phyloP scores from a whole-genome alignment of 148 eudicot species.

The Persicaria maculosa region DNA sequence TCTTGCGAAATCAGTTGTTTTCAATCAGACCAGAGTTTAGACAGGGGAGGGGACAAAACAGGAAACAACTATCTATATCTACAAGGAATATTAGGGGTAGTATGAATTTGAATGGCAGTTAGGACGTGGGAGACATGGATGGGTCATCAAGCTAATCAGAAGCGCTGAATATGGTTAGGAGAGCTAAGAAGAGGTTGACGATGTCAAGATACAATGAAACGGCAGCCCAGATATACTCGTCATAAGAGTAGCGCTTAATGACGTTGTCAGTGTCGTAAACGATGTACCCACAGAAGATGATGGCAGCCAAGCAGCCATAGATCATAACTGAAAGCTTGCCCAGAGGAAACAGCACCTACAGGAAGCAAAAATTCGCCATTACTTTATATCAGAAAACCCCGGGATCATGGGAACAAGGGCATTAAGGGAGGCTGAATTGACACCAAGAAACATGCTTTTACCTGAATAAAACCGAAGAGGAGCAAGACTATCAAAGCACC shows the following conservation, averaged over 20 bases:
- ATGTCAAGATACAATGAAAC: conserved; percentile 35
- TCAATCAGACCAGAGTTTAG: background rate
- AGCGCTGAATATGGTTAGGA: conserved; percentile 19
- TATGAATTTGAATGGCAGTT: background rate
- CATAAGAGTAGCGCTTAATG: conserved; percentile 46
- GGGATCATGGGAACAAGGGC: no score
- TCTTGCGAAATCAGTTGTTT: background rate
- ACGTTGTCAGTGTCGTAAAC: conserved; percentile 54
- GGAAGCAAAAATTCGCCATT: background rate
- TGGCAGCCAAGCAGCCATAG: conserved; percentile 38
- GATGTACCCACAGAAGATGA: conserved; percentile 50
- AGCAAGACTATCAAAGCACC: conserved; percentile 45
- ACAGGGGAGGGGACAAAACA: background rate
- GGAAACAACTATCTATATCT: background rate
- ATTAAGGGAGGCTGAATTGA: background rate
- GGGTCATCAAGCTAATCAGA: conserved; percentile 7
- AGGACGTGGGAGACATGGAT: background rate
- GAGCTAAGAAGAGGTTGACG: conserved; percentile 36
- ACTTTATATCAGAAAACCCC: background rate
- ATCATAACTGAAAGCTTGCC: conserved; percentile 37
- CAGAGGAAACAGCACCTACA: conserved; percentile 42
- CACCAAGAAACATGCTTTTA: conserved; percentile 9
- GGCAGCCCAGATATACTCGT: conserved; percentile 39
- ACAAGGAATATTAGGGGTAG: background rate
- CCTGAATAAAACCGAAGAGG: conserved; percentile 58